Evolutionary conservation across 2,329 filamentous ascomycete genomes (phyloP).

Genomic region (Fusarium phyllophilum): DNA sequence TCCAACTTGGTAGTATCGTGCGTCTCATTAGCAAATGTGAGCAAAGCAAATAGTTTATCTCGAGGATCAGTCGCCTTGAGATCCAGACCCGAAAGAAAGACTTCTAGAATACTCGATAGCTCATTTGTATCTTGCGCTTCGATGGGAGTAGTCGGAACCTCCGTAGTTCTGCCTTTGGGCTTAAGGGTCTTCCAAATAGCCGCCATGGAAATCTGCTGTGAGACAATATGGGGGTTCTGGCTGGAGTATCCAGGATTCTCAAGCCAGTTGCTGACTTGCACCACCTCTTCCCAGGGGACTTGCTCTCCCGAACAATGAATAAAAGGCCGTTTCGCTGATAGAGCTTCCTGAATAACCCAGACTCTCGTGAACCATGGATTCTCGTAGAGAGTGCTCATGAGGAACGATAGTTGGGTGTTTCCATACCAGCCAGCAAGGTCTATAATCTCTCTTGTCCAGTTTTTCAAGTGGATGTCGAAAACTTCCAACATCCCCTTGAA

Average conservation of each 20-base stretch:
- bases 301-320: conserved; percentile 10
- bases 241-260: background rate
- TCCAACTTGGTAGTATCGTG: conserved; percentile 6
- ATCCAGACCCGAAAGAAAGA: conserved; percentile 28
- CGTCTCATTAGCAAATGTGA: conserved; percentile 30
- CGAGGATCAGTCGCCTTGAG: conserved; percentile 31
- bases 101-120: conserved; percentile 12
- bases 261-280: conserved; percentile 17
- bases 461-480: conserved; percentile 6
- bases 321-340: background rate
- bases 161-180: background rate
- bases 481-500: conserved; percentile 28
- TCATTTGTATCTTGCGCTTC: background rate
- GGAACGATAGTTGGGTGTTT: conserved; percentile 13
- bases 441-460: conserved; percentile 13
- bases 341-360: conserved; percentile 33
- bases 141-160: background rate
- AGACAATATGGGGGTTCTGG: conserved; percentile 18
- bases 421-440: conserved; percentile 31
- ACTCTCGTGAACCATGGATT: conserved; percentile 32
- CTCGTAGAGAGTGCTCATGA: conserved; percentile 25
- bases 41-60: conserved; percentile 26
- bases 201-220: conserved; percentile 22
- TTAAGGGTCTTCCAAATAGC: conserved; percentile 27
- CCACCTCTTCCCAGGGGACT: conserved; percentile 18